Evolutionary conservation across 352 stramenopile genomes (phyloP), one percentile per base, ranked within the genome.

Genomic region (Phytophthora citricola): DNA sequence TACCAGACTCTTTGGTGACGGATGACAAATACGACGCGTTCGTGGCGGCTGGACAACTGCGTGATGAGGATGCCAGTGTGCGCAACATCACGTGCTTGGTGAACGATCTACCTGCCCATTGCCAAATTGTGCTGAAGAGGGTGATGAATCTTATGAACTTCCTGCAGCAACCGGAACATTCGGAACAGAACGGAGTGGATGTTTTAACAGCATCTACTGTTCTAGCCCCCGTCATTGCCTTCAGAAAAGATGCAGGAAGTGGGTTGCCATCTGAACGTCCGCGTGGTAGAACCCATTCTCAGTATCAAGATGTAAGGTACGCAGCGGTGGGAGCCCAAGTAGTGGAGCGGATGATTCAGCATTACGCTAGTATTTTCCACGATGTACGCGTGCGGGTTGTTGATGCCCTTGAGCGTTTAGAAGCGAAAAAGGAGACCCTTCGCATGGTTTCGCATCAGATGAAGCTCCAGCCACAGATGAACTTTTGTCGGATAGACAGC

Each of bases 21-120:
- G 78, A 80, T 9, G 85, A 95, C 4, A 90, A 90, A 47, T 93
- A 94, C 44, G 87, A 94, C 34, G 87, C 87, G 1, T 95, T 95
- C 27, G 75, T 95, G 26, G 78, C 85, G 24, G 88, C 83, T 7
- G 83, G 81, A 8, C 69, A 87, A 54, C 58, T 94, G 29, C 78
- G 78, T 17, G 84, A 95, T 44, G 81, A 91, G 79, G 83, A 90
- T 0, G 83, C 85, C 11, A 88, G 87, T 46, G 68, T 95, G 5
- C 82, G 85, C 29, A 93, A 93, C 44, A 87, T 95, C 55, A 83
- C 81, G 10, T 91, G 82, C 51, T 71, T 95, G 39, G 82, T 95
- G n/a, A 85, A 93, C 17, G 81, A 92, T 41, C 57, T 95, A 20
- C 82, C 87, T 11, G 59, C 79, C 1, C 79, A 83, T 50, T 89